Conservation (phyloP, 352 stramenopile genomes). For the Salisapilia sapeloensis region DNA sequence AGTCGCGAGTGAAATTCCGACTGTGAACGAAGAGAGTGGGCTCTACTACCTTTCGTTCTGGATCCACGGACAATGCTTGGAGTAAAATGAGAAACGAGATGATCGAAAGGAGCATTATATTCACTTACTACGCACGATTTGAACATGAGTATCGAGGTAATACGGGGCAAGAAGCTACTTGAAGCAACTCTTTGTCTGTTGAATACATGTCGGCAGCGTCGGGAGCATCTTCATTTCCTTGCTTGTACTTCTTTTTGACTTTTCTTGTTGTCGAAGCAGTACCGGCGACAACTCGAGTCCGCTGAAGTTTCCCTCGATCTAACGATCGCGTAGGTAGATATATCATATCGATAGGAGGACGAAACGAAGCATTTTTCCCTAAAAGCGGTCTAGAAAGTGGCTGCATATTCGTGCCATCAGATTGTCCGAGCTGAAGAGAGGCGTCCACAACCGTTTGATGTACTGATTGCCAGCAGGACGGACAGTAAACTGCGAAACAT, state of each 20-base stretch:
- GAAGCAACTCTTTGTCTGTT: too few species aligned
- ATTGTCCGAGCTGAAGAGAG: conserved; percentile 2
- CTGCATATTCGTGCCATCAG: not conserved
- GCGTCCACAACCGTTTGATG: conserved; percentile 29
- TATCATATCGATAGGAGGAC: conserved; percentile 21
- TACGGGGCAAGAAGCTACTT: too few species aligned
- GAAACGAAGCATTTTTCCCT: not conserved
- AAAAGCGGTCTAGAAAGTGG: not conserved
- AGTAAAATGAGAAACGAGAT: too few species aligned
- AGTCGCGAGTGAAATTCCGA: conserved; percentile 51
- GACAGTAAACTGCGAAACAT: conserved; percentile 41
- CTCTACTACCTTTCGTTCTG: conserved; percentile 66
- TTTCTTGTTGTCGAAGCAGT: too few species aligned
- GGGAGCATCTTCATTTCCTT: too few species aligned
- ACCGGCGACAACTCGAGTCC: too few species aligned
- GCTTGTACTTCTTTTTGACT: too few species aligned
- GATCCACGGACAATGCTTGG: too few species aligned
- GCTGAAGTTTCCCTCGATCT: conserved; percentile 10
- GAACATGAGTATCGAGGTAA: too few species aligned
- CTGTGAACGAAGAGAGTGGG: conserved; percentile 8
- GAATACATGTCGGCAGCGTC: too few species aligned
- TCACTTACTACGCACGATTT: too few species aligned
- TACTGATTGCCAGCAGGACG: conserved; percentile 23
- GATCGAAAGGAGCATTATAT: too few species aligned
- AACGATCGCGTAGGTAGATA: conserved; percentile 38